Conservation (phyloP, 352 stramenopile species). For the Pythium plurisporium region DNA sequence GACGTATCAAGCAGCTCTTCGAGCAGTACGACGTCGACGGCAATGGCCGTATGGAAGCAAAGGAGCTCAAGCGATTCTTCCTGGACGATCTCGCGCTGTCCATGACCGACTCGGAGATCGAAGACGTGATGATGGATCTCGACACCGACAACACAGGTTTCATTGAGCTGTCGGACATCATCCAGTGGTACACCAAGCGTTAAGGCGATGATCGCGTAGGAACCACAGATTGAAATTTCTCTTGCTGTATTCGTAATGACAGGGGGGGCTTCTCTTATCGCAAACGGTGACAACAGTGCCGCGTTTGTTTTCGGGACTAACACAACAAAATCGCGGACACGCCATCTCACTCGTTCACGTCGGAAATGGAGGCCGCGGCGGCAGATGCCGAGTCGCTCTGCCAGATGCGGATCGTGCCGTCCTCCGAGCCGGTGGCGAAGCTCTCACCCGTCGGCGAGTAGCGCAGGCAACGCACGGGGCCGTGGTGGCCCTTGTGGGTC, state of each 20-base stretch:
- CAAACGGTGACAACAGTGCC: too few relatives aligned
- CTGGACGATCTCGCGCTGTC: constrained; percentile 56
- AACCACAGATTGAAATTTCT: too few relatives aligned
- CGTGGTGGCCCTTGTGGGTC: constrained; percentile 97
- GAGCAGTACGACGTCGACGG: constrained; percentile 78
- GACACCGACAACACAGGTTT: constrained; percentile 76
- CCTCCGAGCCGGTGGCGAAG: constrained; percentile 96
- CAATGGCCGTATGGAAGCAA: constrained; percentile 75
- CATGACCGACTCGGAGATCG: constrained; percentile 52
- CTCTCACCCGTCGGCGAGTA: constrained; percentile 91
- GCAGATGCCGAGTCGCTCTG: constrained; percentile 70
- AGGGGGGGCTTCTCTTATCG: too few relatives aligned
- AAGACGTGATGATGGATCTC: constrained; percentile 65
- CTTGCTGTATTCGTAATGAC: constrained; percentile 2
- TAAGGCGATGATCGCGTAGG: too few relatives aligned
- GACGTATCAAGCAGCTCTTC: constrained; percentile 66
- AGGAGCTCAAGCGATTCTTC: constrained; percentile 63
- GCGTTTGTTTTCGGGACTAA: too few relatives aligned
- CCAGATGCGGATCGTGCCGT: constrained; percentile 98
- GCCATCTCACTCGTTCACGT: constrained; percentile 20
- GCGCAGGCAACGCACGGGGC: constrained; percentile 94
- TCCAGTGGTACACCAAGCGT: constrained; percentile 76
- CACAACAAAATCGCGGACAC: background rate
- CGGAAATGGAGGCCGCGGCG: constrained; percentile 51
- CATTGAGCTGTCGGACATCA: constrained; percentile 76